These are phyloP conservation scores for Porogramme epimiltina DNA, from an alignment of 1,284 basidiomycete genomes.

Conservation along the genomic window DNA sequence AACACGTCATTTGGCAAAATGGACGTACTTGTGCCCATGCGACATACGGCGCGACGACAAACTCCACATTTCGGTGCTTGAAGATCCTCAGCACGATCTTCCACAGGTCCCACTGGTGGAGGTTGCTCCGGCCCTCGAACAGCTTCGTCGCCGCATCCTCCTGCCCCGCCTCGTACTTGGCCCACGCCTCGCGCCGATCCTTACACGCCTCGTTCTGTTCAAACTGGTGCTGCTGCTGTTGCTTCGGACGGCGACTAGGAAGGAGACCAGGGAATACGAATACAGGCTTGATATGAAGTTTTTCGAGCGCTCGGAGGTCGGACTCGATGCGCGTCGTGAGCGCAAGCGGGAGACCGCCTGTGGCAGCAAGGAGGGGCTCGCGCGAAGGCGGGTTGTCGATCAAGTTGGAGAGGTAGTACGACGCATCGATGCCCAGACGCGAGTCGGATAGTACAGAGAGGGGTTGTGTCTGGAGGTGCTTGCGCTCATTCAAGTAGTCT, in stretches of 20 bases:
- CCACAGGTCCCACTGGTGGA: constrained; percentile 88
- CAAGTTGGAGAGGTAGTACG: constrained; percentile 85
- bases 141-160: constrained; percentile 85
- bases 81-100: constrained; percentile 91
- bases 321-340: constrained; percentile 86
- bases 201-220: constrained; percentile 75
- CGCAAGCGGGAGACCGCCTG: constrained; percentile 89
- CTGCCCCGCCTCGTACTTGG: constrained; percentile 86
- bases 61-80: constrained; percentile 94
- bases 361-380: constrained; percentile 92
- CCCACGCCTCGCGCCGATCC: constrained; percentile 84
- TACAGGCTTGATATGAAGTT: constrained; percentile 92
- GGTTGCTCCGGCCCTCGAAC: constrained; percentile 71
- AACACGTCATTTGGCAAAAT: constrained; percentile 17
- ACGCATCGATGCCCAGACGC: constrained; percentile 95
- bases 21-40: constrained; percentile 86
- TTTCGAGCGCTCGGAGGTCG: constrained; percentile 90
- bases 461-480: constrained; percentile 83
- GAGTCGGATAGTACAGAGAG: constrained; percentile 88
- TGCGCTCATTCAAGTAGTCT: constrained; percentile 88
- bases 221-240: constrained; percentile 50
- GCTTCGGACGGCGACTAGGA: constrained; percentile 69
- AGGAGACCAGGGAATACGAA: constrained; percentile 93
- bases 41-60: constrained; percentile 93
- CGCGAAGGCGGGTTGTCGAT: constrained; percentile 76